Percentiles rank a stretch among this genome's conserved stretches.
Evolutionary conservation across 78 protist genomes (phyloP).

Genomic region (Cavenderia fasciculata): DNA sequence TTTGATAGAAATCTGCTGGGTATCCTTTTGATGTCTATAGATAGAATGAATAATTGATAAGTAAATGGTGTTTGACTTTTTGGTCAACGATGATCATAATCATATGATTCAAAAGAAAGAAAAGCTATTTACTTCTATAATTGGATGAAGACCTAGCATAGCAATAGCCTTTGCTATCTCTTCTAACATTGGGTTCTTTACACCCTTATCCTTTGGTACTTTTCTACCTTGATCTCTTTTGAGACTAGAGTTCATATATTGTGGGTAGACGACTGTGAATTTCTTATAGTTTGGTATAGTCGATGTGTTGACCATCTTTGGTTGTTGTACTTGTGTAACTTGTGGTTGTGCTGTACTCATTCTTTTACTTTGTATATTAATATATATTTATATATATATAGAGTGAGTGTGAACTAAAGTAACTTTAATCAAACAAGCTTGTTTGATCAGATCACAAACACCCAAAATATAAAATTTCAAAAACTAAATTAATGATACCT

Average conservation of each 20-base stretch:
- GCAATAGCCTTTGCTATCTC: conserved; percentile 39
- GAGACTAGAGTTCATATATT: conserved; percentile 22
- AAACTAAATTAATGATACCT: no score
- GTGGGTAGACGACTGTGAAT: conserved; percentile 49
- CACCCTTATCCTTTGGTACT: conserved; percentile 26
- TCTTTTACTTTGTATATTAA: no score
- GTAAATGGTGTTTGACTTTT: background rate
- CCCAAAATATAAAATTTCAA: no score
- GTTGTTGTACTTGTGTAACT: no score
- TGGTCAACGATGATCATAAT: background rate
- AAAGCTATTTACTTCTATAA: conserved; percentile 29
- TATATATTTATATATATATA: no score
- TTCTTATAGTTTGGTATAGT: conserved; percentile 30
- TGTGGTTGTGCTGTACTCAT: no score
- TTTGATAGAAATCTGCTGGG: conserved; percentile 52
- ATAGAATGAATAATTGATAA: background rate
- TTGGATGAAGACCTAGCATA: background rate
- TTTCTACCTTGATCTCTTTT: conserved; percentile 62
- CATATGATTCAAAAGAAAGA: background rate
- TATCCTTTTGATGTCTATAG: conserved; percentile 38
- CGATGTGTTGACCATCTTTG: background rate
- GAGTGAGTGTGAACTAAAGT: no score
- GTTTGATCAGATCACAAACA: no score
- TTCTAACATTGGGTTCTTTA: conserved; percentile 44
- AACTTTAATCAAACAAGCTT: no score